phyloP scores from a whole-genome alignment of 129 eudicot species.

The Flaveria ramosissima region DNA sequence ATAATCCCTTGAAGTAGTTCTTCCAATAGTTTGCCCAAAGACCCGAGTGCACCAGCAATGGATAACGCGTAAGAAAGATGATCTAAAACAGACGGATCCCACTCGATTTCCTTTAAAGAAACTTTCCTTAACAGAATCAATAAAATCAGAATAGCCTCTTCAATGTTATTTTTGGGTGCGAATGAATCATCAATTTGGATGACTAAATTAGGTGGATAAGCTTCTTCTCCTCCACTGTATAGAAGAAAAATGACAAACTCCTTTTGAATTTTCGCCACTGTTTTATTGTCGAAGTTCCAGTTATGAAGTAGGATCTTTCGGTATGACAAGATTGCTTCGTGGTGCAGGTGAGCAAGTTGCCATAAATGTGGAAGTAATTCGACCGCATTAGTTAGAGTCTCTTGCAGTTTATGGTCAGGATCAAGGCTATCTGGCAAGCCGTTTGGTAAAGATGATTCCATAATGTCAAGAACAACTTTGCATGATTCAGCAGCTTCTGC shows the following conservation, averaged over 20 bases:
- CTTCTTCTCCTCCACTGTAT: slow-evolving; percentile 65
- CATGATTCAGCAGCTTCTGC: slow-evolving; percentile 98
- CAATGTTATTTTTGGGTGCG: slow-evolving; percentile 71
- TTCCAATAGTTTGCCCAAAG: slow-evolving; percentile 66
- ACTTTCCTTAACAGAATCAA: slow-evolving; percentile 65
- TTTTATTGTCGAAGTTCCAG: slow-evolving; percentile 63
- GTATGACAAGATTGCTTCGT: slow-evolving; percentile 68
- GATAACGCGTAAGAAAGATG: slow-evolving; percentile 77
- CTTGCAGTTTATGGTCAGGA: slow-evolving; percentile 83
- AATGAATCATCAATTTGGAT: slow-evolving; percentile 60
- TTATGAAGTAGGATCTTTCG: slow-evolving; percentile 65
- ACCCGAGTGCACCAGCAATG: slow-evolving; percentile 52
- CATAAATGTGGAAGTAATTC: slow-evolving; percentile 84
- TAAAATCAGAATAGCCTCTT: slow-evolving; percentile 80
- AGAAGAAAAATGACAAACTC: slow-evolving; percentile 83
- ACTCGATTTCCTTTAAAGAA: slow-evolving; percentile 45
- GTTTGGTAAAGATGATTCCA: slow-evolving; percentile 80
- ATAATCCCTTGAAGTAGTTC: slow-evolving; percentile 62
- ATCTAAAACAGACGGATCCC: slow-evolving; percentile 84
- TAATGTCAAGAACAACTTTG: slow-evolving; percentile 75
- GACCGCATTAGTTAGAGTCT: slow-evolving; percentile 65
- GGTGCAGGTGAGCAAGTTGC: slow-evolving; percentile 65
- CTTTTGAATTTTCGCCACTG: slow-evolving; percentile 66
- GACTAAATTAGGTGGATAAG: slow-evolving; percentile 51
- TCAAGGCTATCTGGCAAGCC: slow-evolving; percentile 83